Conservation (phyloP, 2,329 filamentous ascomycete genomes). For the Cladosporium phlei region DNA sequence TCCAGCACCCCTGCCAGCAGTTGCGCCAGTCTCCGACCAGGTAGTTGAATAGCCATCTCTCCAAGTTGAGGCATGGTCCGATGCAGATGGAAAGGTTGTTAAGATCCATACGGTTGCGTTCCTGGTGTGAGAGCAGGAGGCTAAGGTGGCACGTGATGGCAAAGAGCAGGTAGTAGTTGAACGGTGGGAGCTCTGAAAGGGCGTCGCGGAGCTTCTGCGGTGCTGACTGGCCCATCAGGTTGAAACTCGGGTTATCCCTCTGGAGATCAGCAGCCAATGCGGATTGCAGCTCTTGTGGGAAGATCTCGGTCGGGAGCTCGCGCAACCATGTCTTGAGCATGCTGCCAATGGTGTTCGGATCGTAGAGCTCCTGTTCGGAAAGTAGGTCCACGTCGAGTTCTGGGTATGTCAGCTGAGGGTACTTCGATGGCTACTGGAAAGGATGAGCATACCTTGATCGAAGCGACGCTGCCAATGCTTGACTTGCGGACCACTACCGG, state of each 20-base stretch:
- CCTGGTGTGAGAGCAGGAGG: conserved; percentile 80
- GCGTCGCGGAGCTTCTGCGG: conserved; percentile 85
- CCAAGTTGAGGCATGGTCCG: conserved; percentile 94
- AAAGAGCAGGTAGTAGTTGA: conserved; percentile 96
- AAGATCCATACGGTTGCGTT: conserved; percentile 98
- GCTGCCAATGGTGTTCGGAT: conserved; percentile 93
- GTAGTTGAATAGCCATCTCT: conserved; percentile 91
- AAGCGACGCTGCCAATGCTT: conserved; percentile 92
- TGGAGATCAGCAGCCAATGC: conserved; percentile 76
- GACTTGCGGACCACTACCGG: conserved; percentile 83
- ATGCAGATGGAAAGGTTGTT: conserved; percentile 95
- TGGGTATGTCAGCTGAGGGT: conserved; percentile 32
- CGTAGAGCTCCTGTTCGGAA: conserved; percentile 79
- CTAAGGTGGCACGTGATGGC: conserved; percentile 96
- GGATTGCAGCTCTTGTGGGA: conserved; percentile 78
- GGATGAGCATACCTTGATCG: conserved; percentile 56
- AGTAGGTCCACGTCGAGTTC: conserved; percentile 89
- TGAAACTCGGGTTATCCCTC: conserved; percentile 71
- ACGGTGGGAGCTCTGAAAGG: conserved; percentile 87
- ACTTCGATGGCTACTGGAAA: conserved; percentile 8
- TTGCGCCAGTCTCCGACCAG: conserved; percentile 92
- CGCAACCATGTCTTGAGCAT: conserved; percentile 96
- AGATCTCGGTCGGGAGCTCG: conserved; percentile 88
- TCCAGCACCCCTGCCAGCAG: conserved; percentile 95
- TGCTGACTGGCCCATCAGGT: conserved; percentile 52